Conservation (phyloP, 805 yeast species). For the Wickerhamomyces strasburgensis region DNA sequence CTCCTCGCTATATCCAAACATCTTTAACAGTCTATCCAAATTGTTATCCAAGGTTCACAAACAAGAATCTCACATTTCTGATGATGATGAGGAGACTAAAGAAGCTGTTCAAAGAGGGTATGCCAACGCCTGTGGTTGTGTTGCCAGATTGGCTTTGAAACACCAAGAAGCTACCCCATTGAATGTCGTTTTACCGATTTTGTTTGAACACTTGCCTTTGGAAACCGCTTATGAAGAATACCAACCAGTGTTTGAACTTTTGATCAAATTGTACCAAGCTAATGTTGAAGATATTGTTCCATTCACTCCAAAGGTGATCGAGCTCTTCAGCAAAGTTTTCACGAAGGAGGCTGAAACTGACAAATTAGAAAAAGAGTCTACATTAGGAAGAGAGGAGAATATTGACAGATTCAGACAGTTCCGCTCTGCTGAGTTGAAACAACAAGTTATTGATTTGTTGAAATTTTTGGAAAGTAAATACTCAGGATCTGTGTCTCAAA, state of each 20-base stretch:
- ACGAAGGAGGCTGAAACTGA: slow-evolving; percentile 70
- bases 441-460: slow-evolving; percentile 62
- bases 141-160: slow-evolving; percentile 81
- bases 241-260: slow-evolving; percentile 77
- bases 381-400: slow-evolving; percentile 82
- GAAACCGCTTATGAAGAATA: slow-evolving; percentile 89
- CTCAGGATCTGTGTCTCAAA: slow-evolving; percentile 55
- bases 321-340: slow-evolving; percentile 65
- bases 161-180: slow-evolving; percentile 71
- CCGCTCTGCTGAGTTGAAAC: slow-evolving; percentile 59
- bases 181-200: slow-evolving; percentile 66
- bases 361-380: slow-evolving; percentile 63
- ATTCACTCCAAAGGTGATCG: slow-evolving; percentile 58
- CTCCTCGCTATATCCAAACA: slow-evolving; percentile 57
- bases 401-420: slow-evolving; percentile 76
- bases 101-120: slow-evolving; percentile 78
- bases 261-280: slow-evolving; percentile 65
- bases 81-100: slow-evolving; percentile 69
- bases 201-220: slow-evolving; percentile 78
- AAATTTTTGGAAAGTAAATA: slow-evolving; percentile 64
- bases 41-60: slow-evolving; percentile 75
- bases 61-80: slow-evolving; percentile 48
- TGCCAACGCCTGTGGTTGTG: slow-evolving; percentile 97
- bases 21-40: slow-evolving; percentile 64
- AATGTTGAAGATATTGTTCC: slow-evolving; percentile 50